These are phyloP conservation scores for Zygoascus flipseniorum DNA, from an alignment of 805 yeast genomes.

Conservation along the genomic window DNA sequence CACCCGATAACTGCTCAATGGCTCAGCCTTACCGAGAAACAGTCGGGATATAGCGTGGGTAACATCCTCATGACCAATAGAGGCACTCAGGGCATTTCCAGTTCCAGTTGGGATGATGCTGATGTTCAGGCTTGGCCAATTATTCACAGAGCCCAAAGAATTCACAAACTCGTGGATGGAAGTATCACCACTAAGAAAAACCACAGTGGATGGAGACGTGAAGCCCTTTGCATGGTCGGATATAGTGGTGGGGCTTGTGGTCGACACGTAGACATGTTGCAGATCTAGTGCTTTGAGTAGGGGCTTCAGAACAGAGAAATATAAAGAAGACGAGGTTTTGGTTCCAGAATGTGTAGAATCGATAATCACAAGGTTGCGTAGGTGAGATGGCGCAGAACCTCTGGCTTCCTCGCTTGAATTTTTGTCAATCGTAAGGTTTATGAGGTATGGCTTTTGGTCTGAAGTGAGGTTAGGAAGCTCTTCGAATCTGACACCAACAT, in stretches of 20 bases:
- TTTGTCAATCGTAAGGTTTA: neutral
- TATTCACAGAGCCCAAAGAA: slow-evolving; percentile 23
- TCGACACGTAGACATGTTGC: slow-evolving; percentile 29
- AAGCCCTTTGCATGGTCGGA: slow-evolving; percentile 25
- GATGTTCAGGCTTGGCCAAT: slow-evolving; percentile 19
- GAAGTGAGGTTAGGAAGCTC: neutral
- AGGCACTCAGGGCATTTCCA: slow-evolving; percentile 72
- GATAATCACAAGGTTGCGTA: slow-evolving; percentile 25
- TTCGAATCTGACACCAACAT: neutral
- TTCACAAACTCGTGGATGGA: slow-evolving; percentile 72
- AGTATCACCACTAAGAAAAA: slow-evolving; percentile 81
- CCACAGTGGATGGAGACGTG: slow-evolving; percentile 33
- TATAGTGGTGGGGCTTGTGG: slow-evolving; percentile 24
- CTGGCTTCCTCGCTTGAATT: neutral
- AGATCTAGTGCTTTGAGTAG: slow-evolving; percentile 27
- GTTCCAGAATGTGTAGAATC: slow-evolving; percentile 28
- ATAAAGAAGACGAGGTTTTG: slow-evolving; percentile 19
- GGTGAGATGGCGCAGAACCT: slow-evolving; percentile 15
- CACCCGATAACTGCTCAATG: slow-evolving; percentile 39
- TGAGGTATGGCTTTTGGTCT: neutral
- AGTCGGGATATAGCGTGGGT: slow-evolving; percentile 24
- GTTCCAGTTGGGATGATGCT: slow-evolving; percentile 66
- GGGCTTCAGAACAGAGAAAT: slow-evolving; percentile 26
- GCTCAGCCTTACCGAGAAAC: slow-evolving; percentile 21
- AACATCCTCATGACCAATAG: slow-evolving; percentile 36